Conservation (phyloP, 306 rosid genomes). For the Betula pendula region DNA sequence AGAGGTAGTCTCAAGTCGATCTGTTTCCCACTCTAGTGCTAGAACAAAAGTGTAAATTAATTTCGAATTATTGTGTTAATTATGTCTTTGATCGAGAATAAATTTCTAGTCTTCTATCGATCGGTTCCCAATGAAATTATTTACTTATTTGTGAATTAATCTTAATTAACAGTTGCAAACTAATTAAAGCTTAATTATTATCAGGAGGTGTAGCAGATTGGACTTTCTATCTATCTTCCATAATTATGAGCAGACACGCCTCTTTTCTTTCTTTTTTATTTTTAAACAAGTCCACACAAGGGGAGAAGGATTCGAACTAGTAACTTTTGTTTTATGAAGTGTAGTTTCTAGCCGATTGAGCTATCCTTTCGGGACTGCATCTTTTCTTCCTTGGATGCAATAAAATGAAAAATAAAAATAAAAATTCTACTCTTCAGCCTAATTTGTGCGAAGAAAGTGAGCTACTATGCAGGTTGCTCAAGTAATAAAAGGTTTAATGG, state of each 20-base stretch:
- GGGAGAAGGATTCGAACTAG: too few species aligned
- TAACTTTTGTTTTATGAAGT: too few species aligned
- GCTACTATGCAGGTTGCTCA: background rate
- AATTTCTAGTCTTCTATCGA: slow-evolving; percentile 3
- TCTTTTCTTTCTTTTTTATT: too few species aligned
- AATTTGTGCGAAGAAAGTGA: slow-evolving; percentile 15
- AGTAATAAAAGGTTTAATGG: background rate
- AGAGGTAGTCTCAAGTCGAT: too few species aligned
- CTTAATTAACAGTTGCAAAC: too few species aligned
- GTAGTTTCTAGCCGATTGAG: too few species aligned
- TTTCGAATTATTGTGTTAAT: slow-evolving; percentile 15
- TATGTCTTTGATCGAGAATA: background rate
- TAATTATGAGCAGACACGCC: too few species aligned
- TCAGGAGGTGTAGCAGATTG: too few species aligned
- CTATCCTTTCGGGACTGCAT: too few species aligned
- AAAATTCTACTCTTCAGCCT: too few species aligned
- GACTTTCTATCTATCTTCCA: background rate
- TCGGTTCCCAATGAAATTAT: background rate
- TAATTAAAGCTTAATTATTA: too few species aligned
- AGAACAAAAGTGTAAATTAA: slow-evolving; percentile 26
- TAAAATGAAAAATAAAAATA: background rate
- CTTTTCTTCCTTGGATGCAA: background rate
- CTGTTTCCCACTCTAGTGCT: slow-evolving; percentile 11
- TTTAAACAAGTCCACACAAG: too few species aligned
- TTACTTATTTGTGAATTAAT: background rate